Percentiles rank a stretch among this genome's conserved stretches.
These are phyloP conservation scores for Phialophora macrospora DNA, from an alignment of 2,329 filamentous ascomycete genomes.

Conservation along the genomic window DNA sequence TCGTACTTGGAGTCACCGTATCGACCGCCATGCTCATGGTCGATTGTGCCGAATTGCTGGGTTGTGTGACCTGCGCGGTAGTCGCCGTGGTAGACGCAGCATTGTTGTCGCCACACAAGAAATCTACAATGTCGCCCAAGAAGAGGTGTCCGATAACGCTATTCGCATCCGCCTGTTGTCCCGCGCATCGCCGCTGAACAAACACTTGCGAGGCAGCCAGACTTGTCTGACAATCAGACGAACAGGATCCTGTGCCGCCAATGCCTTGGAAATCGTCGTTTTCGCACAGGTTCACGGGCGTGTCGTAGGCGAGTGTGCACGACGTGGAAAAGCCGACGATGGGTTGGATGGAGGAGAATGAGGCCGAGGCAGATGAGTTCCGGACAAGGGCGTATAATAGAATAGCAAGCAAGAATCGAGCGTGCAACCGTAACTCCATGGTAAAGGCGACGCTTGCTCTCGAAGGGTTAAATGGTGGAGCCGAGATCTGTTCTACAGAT, in stretches of 20 bases:
- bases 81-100: constrained; percentile 44
- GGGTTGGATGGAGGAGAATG: constrained; percentile 32
- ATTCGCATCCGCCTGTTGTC: constrained; percentile 24
- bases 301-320: constrained; percentile 35
- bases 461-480: background rate
- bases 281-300: constrained; percentile 26
- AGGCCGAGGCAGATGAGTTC: constrained; percentile 29
- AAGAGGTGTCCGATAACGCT: constrained; percentile 43
- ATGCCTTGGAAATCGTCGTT: constrained; percentile 32
- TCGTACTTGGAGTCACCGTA: constrained; percentile 52
- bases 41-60: constrained; percentile 46
- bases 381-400: constrained; percentile 27
- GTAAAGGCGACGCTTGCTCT: background rate
- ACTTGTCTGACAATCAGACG: constrained; percentile 20
- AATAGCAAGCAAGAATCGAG: constrained; percentile 13
- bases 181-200: constrained; percentile 28
- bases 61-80: constrained; percentile 44
- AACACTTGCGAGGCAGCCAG: constrained; percentile 21
- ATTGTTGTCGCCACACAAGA: constrained; percentile 50
- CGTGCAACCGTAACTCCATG: constrained; percentile 18
- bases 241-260: constrained; percentile 30
- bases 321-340: constrained; percentile 33
- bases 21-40: constrained; percentile 48
- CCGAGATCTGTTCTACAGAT: background rate
- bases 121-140: constrained; percentile 42